A percentile compares a stretch with the other conserved stretches of the same genome.
Evolutionary conservation across 2,329 filamentous ascomycete genomes (phyloP).

Genomic region (Colletotrichum sp.): DNA sequence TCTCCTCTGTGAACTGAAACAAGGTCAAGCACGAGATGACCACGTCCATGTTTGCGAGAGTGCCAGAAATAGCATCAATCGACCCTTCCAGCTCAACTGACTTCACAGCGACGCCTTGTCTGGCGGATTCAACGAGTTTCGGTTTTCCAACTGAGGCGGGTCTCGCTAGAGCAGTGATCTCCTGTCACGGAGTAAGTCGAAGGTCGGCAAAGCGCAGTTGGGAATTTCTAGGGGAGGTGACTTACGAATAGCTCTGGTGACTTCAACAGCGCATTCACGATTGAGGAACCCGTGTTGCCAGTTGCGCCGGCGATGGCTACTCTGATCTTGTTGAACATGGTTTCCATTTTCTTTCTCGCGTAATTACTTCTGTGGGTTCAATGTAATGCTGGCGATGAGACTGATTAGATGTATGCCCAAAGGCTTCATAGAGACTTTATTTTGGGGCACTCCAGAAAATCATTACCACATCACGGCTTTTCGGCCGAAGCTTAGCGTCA

Average conservation of each 20-base stretch:
- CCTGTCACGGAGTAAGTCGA: fast-evolving
- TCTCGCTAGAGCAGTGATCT: background rate
- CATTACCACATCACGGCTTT: background rate
- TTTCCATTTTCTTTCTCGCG: no score
- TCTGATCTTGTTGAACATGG: background rate
- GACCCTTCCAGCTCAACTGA: background rate
- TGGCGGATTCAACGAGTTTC: background rate
- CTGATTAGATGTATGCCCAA: no score
- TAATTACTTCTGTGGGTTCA: no score
- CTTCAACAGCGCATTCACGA: background rate
- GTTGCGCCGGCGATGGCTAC: background rate
- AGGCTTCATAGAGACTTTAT: background rate
- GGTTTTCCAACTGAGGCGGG: background rate
- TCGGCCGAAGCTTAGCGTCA: background rate
- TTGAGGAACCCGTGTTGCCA: background rate
- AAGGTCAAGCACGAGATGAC: background rate
- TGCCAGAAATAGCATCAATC: background rate
- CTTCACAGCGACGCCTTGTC: background rate
- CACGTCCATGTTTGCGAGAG: background rate
- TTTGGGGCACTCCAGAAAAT: no score
- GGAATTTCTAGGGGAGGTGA: fast-evolving
- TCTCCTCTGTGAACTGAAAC: background rate
- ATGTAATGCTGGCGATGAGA: no score
- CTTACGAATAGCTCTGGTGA: background rate
- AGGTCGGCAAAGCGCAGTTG: fast-evolving